phyloP scores from a whole-genome alignment of 2,329 filamentous ascomycete species.

The Simplicillium aogashimaense region DNA sequence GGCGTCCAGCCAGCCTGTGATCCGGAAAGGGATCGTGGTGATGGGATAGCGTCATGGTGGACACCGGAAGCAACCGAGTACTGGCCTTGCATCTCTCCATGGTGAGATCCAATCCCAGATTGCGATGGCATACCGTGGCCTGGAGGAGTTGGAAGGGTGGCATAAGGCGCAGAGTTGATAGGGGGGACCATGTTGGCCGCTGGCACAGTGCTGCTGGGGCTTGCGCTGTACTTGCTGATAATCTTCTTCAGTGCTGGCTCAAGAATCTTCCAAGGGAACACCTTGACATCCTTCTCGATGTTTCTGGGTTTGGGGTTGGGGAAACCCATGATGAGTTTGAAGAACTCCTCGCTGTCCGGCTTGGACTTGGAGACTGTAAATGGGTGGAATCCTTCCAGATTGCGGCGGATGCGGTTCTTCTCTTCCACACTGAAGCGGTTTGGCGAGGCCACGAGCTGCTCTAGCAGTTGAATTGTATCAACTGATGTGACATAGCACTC shows the following conservation, averaged over 20 bases:
- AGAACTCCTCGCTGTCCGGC: conserved; percentile 88
- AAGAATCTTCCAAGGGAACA: conserved; percentile 93
- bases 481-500: conserved; percentile 94
- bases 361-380: conserved; percentile 91
- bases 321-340: conserved; percentile 98
- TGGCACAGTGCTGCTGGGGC: conserved; percentile 27
- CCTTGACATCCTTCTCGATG: conserved; percentile 98
- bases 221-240: conserved; percentile 83
- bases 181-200: conserved; percentile 31
- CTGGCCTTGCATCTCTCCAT: conserved; percentile 21
- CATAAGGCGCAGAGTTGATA: conserved; percentile 26
- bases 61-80: conserved; percentile 30
- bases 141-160: conserved; percentile 37
- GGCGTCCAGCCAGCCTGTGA: conserved; percentile 37
- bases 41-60: conserved; percentile 40
- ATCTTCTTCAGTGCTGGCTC: conserved; percentile 89
- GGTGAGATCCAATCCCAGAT: conserved; percentile 17
- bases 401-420: conserved; percentile 95
- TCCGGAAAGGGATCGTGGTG: conserved; percentile 40
- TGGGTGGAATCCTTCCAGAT: conserved; percentile 88
- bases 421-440: conserved; percentile 89
- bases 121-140: conserved; percentile 20
- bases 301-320: conserved; percentile 91
- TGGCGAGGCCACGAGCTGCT: conserved; percentile 68
- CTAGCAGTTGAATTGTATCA: conserved; percentile 90